Conservation (phyloP, 768 basidiomycete species). For the Rhizopogon roseolus region DNA sequence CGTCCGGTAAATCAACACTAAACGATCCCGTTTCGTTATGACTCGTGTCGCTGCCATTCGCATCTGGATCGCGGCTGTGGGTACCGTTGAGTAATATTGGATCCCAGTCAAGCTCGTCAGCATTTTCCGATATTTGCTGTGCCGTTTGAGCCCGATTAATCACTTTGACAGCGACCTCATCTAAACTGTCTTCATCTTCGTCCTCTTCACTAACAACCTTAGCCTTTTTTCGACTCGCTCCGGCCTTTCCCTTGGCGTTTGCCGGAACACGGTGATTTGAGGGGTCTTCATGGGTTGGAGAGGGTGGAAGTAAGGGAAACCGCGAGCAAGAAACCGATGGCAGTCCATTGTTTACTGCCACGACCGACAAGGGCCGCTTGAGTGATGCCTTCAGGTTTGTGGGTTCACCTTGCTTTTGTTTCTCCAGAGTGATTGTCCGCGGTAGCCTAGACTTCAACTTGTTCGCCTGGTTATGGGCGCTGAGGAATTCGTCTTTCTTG, state of each 20-base stretch:
- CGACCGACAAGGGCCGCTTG: slow-evolving; percentile 35
- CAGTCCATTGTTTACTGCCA: not conserved
- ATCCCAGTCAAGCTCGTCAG: slow-evolving; percentile 23
- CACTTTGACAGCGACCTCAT: slow-evolving; percentile 17
- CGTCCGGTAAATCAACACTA: slow-evolving; percentile 59
- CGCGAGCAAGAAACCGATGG: slow-evolving; percentile 10
- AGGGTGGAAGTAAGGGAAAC: slow-evolving; percentile 53
- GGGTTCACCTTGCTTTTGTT: not conserved
- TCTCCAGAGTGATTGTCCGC: not conserved
- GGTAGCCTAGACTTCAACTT: not conserved
- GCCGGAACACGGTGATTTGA: slow-evolving; percentile 24
- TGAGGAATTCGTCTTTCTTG: not conserved
- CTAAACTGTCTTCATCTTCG: slow-evolving; percentile 14
- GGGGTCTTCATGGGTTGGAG: slow-evolving; percentile 50
- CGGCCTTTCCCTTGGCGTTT: slow-evolving; percentile 36
- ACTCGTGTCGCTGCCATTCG: slow-evolving; percentile 16
- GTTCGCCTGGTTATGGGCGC: not conserved
- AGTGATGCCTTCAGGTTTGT: slow-evolving; percentile 23
- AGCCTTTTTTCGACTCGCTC: slow-evolving; percentile 43
- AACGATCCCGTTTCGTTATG: slow-evolving; percentile 35
- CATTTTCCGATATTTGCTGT: slow-evolving; percentile 8
- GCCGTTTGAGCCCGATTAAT: slow-evolving; percentile 7
- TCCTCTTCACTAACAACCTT: slow-evolving; percentile 33
- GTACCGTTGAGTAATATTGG: slow-evolving; percentile 21
- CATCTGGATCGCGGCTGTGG: slow-evolving; percentile 17